phyloP scores from a whole-genome alignment of 495 filamentous ascomycete species.

The Emericellopsis terricola region DNA sequence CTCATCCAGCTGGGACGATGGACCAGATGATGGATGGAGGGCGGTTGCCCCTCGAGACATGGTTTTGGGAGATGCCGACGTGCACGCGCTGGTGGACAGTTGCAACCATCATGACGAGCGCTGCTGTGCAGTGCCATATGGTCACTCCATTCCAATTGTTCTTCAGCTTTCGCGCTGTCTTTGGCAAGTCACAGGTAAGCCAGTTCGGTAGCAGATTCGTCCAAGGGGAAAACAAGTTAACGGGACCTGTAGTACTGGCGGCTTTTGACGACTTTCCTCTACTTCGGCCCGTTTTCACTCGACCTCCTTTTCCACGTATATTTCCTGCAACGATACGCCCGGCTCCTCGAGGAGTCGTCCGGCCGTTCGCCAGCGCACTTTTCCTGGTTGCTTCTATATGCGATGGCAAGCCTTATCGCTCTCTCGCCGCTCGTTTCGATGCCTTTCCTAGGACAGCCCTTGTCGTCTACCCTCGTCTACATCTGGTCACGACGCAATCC shows the following conservation, averaged over 20 bases:
- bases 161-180: conserved; percentile 88
- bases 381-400: conserved; percentile 82
- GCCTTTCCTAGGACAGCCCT: conserved; percentile 78
- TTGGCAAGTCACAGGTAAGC: conserved; percentile 65
- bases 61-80: conserved; percentile 96
- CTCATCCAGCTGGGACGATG: too few species aligned
- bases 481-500: conserved; percentile 96
- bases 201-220: too few species aligned
- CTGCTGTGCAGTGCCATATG: conserved; percentile 82
- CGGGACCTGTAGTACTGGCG: conserved; percentile 78
- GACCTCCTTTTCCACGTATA: conserved; percentile 98
- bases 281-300: conserved; percentile 86
- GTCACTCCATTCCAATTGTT: conserved; percentile 87
- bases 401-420: conserved; percentile 51
- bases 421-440: conserved; percentile 75
- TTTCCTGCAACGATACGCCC: conserved; percentile 92
- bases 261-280: conserved; percentile 82
- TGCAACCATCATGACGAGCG: conserved; percentile 72
- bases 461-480: conserved; percentile 87
- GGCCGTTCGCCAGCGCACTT: conserved; percentile 82
- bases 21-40: conserved; percentile 49
- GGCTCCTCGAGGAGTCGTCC: conserved; percentile 85
- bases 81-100: conserved; percentile 95
- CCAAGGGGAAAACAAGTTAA: too few species aligned
- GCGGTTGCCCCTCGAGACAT: conserved; percentile 79